phyloP scores from a whole-genome alignment of 495 filamentous ascomycete species.

The Paragyromitra xinjiangensis region DNA sequence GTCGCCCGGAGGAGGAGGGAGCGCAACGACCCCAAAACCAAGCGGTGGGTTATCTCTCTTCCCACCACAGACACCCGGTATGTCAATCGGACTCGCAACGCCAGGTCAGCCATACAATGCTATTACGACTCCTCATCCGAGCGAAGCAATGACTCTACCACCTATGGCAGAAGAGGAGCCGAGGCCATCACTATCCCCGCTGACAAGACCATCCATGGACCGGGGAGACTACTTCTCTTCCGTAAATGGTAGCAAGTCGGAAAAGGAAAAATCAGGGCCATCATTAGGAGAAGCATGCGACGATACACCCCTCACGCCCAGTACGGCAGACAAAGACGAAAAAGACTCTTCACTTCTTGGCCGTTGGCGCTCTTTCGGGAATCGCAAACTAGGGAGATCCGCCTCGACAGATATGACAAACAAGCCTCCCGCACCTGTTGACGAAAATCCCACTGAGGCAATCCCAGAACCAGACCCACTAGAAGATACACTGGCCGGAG shows the following conservation, averaged over 20 bases:
- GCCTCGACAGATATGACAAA: constrained; percentile 72
- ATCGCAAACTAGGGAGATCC: constrained; percentile 79
- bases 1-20: constrained; percentile 37
- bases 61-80: constrained; percentile 72
- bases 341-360: constrained; percentile 66
- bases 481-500: constrained; percentile 82
- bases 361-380: constrained; percentile 67
- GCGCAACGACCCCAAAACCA: constrained; percentile 69
- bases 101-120: constrained; percentile 62
- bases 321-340: constrained; percentile 73
- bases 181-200: constrained; percentile 61
- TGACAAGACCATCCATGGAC: constrained; percentile 59
- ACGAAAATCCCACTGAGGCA: constrained; percentile 73
- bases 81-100: constrained; percentile 81
- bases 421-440: constrained; percentile 71
- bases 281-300: constrained; percentile 65
- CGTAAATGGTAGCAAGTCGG: constrained; percentile 49
- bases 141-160: constrained; percentile 62
- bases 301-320: constrained; percentile 67
- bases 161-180: constrained; percentile 41
- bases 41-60: constrained; percentile 67
- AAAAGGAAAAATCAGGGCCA: constrained; percentile 50
- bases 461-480: constrained; percentile 77
- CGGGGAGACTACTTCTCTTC: constrained; percentile 73
- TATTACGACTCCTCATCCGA: constrained; percentile 62